Conservation (phyloP, 257 asterid species). For the Solanum tacnaense region DNA sequence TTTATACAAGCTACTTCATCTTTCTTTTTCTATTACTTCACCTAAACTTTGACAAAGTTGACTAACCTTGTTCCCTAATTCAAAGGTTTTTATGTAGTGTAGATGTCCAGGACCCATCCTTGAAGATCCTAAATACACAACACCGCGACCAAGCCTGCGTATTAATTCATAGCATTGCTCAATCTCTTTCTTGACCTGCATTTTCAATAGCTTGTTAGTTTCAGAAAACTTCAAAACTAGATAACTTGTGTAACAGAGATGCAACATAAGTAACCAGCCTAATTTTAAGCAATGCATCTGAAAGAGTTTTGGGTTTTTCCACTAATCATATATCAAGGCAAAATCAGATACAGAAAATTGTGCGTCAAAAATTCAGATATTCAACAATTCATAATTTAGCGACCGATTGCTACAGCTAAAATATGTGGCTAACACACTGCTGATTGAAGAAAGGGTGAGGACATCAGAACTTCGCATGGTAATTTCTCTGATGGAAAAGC, state of each 20-base stretch:
- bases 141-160: slow-evolving; percentile 77
- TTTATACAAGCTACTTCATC: neutral
- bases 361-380: neutral
- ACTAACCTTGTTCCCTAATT: slow-evolving; percentile 55
- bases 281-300: neutral
- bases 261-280: neutral
- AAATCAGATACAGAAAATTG: neutral
- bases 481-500: neutral
- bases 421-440: neutral
- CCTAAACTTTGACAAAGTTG: neutral
- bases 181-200: slow-evolving; percentile 82
- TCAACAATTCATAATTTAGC: neutral
- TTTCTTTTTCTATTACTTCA: neutral
- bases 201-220: neutral
- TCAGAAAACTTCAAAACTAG: neutral
- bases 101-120: slow-evolving; percentile 71
- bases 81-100: slow-evolving; percentile 46
- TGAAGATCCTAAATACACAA: slow-evolving; percentile 87
- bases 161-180: slow-evolving; percentile 74
- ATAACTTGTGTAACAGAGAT: neutral
- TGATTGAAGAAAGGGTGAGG: no score
- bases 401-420: neutral
- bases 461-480: no score
- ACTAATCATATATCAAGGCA: no score
- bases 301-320: no score